Evolutionary conservation across 2,329 filamentous ascomycete species (phyloP).

Genomic region (Botryosphaeria dothidea): DNA sequence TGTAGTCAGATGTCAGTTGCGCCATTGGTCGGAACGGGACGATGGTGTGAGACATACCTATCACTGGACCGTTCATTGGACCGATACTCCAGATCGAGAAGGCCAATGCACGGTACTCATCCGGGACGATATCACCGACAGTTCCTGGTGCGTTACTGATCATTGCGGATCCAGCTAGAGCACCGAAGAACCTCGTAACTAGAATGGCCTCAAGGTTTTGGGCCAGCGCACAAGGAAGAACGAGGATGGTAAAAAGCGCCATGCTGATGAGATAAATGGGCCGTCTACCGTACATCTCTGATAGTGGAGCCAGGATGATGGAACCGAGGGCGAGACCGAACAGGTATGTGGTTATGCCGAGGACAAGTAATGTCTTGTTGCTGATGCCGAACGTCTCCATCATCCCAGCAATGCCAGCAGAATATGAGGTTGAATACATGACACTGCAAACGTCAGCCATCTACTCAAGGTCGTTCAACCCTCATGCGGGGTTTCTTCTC

Average conservation of each 20-base stretch:
- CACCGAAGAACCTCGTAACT: conserved; percentile 51
- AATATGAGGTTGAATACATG: conserved; percentile 78
- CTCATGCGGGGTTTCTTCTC: neutral
- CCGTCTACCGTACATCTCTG: conserved; percentile 56
- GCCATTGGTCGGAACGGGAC: neutral
- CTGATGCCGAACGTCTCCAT: conserved; percentile 58
- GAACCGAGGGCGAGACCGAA: conserved; percentile 53
- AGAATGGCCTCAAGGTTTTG: conserved; percentile 45
- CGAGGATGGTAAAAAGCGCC: conserved; percentile 56
- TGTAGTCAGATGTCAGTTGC: conserved; percentile 46
- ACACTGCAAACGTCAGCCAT: conserved; percentile 42
- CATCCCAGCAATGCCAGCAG: conserved; percentile 69
- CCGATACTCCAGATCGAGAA: conserved; percentile 75
- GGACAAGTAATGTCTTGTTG: conserved; percentile 47
- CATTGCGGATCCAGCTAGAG: conserved; percentile 63
- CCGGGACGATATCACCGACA: conserved; percentile 66
- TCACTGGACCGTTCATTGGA: conserved; percentile 50
- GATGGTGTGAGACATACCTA: neutral
- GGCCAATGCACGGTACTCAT: conserved; percentile 77
- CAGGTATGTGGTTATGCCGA: conserved; percentile 53
- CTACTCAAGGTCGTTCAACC: neutral
- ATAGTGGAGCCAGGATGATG: conserved; percentile 57
- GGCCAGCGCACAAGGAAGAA: conserved; percentile 48
- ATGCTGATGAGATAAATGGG: conserved; percentile 53
- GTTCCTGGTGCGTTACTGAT: conserved; percentile 75